Evolutionary conservation across 2,329 filamentous ascomycete species (phyloP), one percentile per base, ranked within the genome.

Genomic region (Phyllosticta capitalensis): DNA sequence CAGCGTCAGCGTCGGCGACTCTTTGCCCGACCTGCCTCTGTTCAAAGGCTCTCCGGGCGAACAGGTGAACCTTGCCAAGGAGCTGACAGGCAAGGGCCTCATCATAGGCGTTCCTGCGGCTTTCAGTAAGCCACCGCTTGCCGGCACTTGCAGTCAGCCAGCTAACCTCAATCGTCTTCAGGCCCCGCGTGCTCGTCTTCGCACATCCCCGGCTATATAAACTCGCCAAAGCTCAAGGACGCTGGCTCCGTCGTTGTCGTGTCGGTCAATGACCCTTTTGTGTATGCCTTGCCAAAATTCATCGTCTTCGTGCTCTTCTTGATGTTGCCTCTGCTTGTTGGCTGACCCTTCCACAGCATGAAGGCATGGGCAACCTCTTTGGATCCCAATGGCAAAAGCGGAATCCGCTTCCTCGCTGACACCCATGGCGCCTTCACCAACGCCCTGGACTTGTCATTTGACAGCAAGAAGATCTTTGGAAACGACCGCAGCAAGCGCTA

Each of bases 191-290:
- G 85, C 76, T 85, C 83, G 19, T 80, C 82, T 64, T 79, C 77
- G 54, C 92, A 97, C 71, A 80, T 97, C 52, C 92, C 92, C 0
- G 88, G 89, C 59, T 97, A 91, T 76, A 87, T 96, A 74, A 85
- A 84, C 69, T 88, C 90, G 71, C 81, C 86, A 59, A 84, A 86
- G 72, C 81, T 95, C 66, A 89, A 89, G 76, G 80, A 86, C 62
- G 90, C 89, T 28, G 92, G 91, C 54, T 81, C 88, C 68, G 89
- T 96, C 52, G 95, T 95, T 69, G 90, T 97, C 49, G 85, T 97
- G 60, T 86, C 89, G 17, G 92, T 96, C 71, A 97, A 97, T 72
- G 92, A 97, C 72, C 84, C 91, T 20, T 96, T 96, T 72, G 92
- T 96, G 89, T 95, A 79, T 21, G 55, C 48, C 55, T 22, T 33